Base-by-base conservation (phyloP, 371 early-diverging fungal genomes). In the Actinomucor elegans region DNA sequence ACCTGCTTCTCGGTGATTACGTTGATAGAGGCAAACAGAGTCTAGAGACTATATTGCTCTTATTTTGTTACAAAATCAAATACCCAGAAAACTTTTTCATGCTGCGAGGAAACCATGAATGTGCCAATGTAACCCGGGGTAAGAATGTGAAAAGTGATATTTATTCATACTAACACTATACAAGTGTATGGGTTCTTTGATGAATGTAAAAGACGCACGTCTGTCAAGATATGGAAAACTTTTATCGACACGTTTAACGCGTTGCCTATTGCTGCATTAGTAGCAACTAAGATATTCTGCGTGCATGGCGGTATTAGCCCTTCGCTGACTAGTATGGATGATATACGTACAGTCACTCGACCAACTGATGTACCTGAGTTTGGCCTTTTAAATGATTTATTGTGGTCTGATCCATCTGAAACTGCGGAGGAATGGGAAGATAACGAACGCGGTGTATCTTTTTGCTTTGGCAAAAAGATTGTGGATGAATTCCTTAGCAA, bases 241-340 rank as follows among this genome's bases (percentile, higher is more conserved):
- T 99, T 99, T 78, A 94, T 96, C 1, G 98, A 97, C 67, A 92
- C 92, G 18, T 99, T 99, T 83, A 98, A 99, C 72, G 94, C 95
- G 47, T 72, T 99, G 41, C 99, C 99, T 2, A 91, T 99, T 40
- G 94, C 97, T 1, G 99, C 94, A 1, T 73, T 99, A 43, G 92
- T 99, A 18, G 99, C 96, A 55, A 94, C 91, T 54, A 95, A 95
- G 79, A 96, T 97, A 38, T 95, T 99, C 59, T 95, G 97, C 66
- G 96, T 99, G 41, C 99, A 99, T 71, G 99, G 99, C 15, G 99
- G 99, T 6, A 75, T 99, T 24, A 95, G 96, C 3, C 99, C 99
- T 0, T 86, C 84, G 29, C 73, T 90, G 28, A 74, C 78, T 29
- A 89, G 80, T 36, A 91, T 99, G 91, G 96, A 98, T 57, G 96